A percentile compares a stretch with the other conserved stretches of the same genome.
Conservation (phyloP, 306 rosid species). For the Castanea sativa region DNA sequence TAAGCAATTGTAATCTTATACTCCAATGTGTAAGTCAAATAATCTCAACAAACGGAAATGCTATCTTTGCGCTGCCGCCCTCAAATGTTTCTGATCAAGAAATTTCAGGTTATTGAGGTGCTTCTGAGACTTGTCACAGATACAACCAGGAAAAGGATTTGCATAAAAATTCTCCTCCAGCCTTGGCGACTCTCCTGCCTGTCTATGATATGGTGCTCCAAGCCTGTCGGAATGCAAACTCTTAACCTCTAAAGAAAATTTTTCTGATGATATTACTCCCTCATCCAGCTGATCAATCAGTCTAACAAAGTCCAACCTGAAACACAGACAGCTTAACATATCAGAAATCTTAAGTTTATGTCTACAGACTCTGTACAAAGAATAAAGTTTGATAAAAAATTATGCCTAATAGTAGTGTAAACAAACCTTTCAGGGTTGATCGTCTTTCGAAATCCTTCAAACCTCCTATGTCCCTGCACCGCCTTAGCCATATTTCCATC, state of each 20-base stretch:
- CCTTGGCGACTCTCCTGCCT: constrained; percentile 72
- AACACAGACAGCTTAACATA: constrained; percentile 6
- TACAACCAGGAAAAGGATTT: constrained; percentile 90
- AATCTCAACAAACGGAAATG: constrained; percentile 5
- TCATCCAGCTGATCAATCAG: constrained; percentile 65
- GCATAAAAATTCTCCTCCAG: constrained; percentile 91
- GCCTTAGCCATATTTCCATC: constrained; percentile 99
- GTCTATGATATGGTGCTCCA: constrained; percentile 78
- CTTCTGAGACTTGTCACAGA: constrained; percentile 64
- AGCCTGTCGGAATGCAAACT: constrained; percentile 61
- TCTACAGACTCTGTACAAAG: neutral
- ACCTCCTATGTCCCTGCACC: constrained; percentile 92
- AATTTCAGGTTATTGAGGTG: constrained; percentile 28
- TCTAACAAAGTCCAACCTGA: constrained; percentile 72
- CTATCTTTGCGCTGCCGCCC: constrained; percentile 44
- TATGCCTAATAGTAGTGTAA: neutral
- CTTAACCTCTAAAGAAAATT: constrained; percentile 56
- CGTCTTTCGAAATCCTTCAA: constrained; percentile 86
- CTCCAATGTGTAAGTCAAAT: constrained; percentile 11
- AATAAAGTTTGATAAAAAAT: neutral
- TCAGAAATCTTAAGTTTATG: constrained; percentile 1
- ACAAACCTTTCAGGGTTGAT: constrained; percentile 90
- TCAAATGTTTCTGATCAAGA: constrained; percentile 28
- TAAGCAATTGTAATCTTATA: constrained; percentile 27
- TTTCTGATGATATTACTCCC: constrained; percentile 59